These are phyloP conservation scores for Neophaeococcomyces aloes DNA, from an alignment of 2,329 filamentous ascomycete species.

Conservation along the genomic window DNA sequence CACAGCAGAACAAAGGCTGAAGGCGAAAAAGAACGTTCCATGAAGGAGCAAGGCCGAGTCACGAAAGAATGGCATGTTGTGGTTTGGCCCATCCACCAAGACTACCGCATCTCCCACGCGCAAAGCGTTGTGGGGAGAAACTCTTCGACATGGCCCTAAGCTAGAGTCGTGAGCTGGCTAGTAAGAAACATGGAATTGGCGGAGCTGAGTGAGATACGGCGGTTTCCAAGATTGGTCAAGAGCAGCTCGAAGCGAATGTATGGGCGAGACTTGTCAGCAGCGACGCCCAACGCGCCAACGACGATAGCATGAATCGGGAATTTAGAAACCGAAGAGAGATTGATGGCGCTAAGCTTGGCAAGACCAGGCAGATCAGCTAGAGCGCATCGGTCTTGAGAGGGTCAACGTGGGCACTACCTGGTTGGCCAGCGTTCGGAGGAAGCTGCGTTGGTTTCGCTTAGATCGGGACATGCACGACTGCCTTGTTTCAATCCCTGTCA, in stretches of 20 bases:
- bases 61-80: neutral
- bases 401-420: neutral
- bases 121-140: neutral
- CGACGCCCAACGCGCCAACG: neutral
- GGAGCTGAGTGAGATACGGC: neutral
- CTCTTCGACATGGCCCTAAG: too few relatives aligned
- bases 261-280: neutral
- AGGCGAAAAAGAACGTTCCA: neutral
- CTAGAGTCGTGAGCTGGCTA: too few relatives aligned
- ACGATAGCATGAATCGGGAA: neutral
- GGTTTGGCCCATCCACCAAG: neutral
- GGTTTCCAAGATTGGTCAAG: too few relatives aligned
- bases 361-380: neutral
- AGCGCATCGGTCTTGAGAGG: neutral
- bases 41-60: too few relatives aligned
- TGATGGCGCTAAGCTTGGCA: neutral
- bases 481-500: constrained; percentile 1
- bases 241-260: too few relatives aligned
- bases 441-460: too few relatives aligned
- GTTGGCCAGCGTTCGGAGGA: too few relatives aligned
- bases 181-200: neutral
- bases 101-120: neutral
- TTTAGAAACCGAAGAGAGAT: neutral
- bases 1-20: neutral
- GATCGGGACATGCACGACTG: neutral